Conservation (phyloP, 2,329 filamentous ascomycete species). For the Basipetospora chlamydospora region DNA sequence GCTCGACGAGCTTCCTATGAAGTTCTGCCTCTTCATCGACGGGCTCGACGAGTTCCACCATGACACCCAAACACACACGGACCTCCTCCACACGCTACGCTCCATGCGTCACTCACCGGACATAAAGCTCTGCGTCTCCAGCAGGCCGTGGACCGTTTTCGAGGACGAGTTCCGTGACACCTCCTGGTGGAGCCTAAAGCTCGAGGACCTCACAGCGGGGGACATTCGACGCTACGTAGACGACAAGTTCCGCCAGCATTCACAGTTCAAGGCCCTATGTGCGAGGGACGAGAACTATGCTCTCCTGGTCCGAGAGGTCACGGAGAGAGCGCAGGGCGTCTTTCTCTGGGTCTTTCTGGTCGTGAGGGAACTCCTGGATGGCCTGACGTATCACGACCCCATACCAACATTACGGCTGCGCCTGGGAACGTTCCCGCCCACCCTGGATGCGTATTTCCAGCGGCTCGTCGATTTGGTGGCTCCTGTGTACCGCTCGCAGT, state of each 20-base stretch:
- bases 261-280: too few species aligned
- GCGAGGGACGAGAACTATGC: neutral
- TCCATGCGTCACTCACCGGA: neutral
- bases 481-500: too few species aligned
- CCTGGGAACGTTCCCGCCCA: too few species aligned
- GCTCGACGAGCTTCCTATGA: too few species aligned
- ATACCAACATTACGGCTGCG: too few species aligned
- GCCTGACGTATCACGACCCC: too few species aligned
- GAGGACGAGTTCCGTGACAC: too few species aligned
- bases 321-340: slow-evolving; percentile 3
- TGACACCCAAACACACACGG: neutral
- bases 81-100: neutral
- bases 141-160: neutral
- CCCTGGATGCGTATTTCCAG: too few species aligned
- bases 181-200: neutral
- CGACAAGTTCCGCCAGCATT: neutral
- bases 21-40: slow-evolving; percentile 4
- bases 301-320: neutral
- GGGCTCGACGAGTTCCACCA: slow-evolving; percentile 1
- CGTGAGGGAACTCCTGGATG: neutral
- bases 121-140: neutral
- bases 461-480: too few species aligned
- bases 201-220: neutral
- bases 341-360: slow-evolving; percentile 7
- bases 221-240: neutral